phyloP scores from a whole-genome alignment of 2,329 filamentous ascomycete genomes.

The Aspergillus latus region DNA sequence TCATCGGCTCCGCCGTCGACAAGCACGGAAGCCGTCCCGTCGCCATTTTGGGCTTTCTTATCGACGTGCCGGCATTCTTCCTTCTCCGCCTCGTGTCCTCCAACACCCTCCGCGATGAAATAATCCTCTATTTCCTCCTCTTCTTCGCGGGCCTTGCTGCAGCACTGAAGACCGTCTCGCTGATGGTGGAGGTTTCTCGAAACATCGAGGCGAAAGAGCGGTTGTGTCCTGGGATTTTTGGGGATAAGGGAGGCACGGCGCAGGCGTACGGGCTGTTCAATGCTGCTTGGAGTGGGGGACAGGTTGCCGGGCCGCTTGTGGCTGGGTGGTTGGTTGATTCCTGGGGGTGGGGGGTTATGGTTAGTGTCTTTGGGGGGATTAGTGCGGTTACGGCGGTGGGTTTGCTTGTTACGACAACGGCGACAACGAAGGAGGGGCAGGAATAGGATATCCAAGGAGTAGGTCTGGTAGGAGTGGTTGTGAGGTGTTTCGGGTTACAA shows the following conservation, averaged over 20 bases:
- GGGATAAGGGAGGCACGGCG: conserved; percentile 56
- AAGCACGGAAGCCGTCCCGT: conserved; percentile 63
- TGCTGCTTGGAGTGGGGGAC: conserved; percentile 53
- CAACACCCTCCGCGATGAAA: conserved; percentile 59
- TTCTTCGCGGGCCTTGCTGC: conserved; percentile 59
- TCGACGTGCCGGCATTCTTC: conserved; percentile 61
- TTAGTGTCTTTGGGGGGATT: conserved; percentile 51
- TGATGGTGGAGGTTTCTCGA: conserved; percentile 69
- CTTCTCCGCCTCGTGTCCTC: conserved; percentile 63
- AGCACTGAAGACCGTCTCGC: conserved; percentile 59
- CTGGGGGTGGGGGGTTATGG: conserved; percentile 55
- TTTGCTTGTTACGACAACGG: conserved; percentile 11
- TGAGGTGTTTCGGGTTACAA: no score
- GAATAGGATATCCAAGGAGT: neutral
- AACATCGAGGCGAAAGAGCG: conserved; percentile 56
- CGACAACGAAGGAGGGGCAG: conserved; percentile 1
- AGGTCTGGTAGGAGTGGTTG: no score
- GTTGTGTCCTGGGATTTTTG: conserved; percentile 51
- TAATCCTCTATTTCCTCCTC: conserved; percentile 63
- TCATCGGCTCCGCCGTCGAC: conserved; percentile 54
- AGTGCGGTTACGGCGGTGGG: conserved; percentile 52
- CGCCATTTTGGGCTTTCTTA: conserved; percentile 55
- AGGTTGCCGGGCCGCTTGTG: conserved; percentile 53
- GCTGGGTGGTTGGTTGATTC: conserved; percentile 48
- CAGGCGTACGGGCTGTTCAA: conserved; percentile 61